Evolutionary conservation across 257 asterid species (phyloP), one percentile per base, ranked within the genome.

Genomic region (Capsicum baccatum): DNA sequence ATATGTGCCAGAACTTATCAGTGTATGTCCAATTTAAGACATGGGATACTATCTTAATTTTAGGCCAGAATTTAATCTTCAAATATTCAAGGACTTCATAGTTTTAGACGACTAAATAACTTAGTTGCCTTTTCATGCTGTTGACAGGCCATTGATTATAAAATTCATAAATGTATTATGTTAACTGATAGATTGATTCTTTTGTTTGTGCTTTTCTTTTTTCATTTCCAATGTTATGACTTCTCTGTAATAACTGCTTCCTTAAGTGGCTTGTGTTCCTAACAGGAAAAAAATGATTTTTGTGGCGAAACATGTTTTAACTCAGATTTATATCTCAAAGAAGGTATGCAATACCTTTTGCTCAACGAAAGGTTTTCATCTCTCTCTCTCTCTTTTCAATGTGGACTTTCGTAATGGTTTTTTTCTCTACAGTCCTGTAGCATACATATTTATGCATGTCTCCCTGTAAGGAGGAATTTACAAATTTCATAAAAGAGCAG

Each of bases 1-100:
- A 90, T 94, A 91, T 86, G 83, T 89, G 37, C 98, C 99, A 44
- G 93, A 90, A 79, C 79, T 89, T 62, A 73, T 96, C 88, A 86
- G 82, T 84, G 99, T 94, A 86, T 89, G 99, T 86, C 85, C 85
- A 81, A 44, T 89, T 74, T 79, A 78, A 68, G 79, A 42, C 59
- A 73, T 71, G 55, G 52, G 83, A 16, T 10, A 33, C 73, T 64
- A 13, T 69, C 21, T 60, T 59, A 26, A 50, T 84, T 84, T 85
- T 70, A 82, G 59, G 16, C 71, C 50, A 76, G 26, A 64, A 33
- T 81, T 14, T 71, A 71, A 44, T 48, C 52, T 81, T 71, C 69
- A 39, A 21, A 56, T n/a, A n/a, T 39, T 50, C 80, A 7, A 74
- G 60, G 60, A 74, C 58, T 74, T 74, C 16, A 3, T 60, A 48